Conservation (phyloP, 108 stramenopile genomes). For the Tribonema minus region DNA sequence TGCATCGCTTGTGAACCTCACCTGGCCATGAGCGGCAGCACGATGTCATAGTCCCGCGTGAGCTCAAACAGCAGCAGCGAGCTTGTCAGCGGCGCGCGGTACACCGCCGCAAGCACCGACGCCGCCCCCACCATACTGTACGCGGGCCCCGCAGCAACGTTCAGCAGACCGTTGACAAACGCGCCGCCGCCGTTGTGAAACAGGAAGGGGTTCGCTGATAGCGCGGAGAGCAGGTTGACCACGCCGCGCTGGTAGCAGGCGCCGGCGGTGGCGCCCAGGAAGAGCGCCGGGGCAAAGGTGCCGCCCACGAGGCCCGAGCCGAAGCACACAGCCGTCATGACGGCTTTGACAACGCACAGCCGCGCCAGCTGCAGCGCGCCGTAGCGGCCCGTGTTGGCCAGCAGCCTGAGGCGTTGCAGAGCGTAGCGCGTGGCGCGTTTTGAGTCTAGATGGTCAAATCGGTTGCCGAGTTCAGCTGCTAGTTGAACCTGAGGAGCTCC, state of each 20-base stretch:
- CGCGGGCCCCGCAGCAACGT: slow-evolving; percentile 60
- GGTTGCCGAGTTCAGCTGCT: no score
- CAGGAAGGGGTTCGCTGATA: no score
- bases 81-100: slow-evolving; percentile 82
- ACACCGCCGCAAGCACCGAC: slow-evolving; percentile 71
- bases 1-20: no score
- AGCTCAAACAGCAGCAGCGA: slow-evolving; percentile 74
- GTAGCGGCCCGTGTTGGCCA: slow-evolving; percentile 61
- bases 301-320: slow-evolving; percentile 83
- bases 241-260: slow-evolving; percentile 80
- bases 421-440: no score
- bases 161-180: not conserved
- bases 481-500: no score
- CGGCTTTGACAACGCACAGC: slow-evolving; percentile 44
- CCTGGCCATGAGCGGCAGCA: slow-evolving; percentile 54
- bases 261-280: slow-evolving; percentile 78
- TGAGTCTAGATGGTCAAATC: no score
- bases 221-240: no score
- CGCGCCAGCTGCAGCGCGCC: slow-evolving; percentile 57
- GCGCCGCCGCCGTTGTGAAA: no score
- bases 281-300: slow-evolving; percentile 88
- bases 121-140: slow-evolving; percentile 90
- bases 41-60: slow-evolving; percentile 83
- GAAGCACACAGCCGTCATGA: slow-evolving; percentile 72
- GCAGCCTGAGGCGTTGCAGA: no score